Evolutionary conservation across 2,329 filamentous ascomycete species (phyloP), one percentile per base, ranked within the genome.

Genomic region (Ceratocystis colombiana): DNA sequence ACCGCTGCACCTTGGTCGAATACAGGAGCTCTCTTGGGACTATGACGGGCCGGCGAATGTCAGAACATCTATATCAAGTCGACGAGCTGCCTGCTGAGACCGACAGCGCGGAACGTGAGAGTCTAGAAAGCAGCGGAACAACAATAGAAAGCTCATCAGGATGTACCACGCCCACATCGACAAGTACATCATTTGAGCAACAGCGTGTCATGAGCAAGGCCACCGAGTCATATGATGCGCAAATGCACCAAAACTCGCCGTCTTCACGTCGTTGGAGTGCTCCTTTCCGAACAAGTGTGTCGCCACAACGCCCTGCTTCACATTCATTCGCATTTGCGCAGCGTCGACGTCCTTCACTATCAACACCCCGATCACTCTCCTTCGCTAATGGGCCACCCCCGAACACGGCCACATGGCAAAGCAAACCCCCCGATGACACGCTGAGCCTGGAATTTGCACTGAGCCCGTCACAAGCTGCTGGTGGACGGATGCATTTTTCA

Each of bases 241-340:
- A 45, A 41, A 41, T 55, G 33, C 46, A 25, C 28, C 28, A 12
- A 15, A 30, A 64, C 30, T n/a, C 48, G 7, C 59, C 62, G 22
- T 25, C 28, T 20, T 48, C 45, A 20, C 50, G 57, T 1, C 50
- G 61, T 33, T 62, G 55, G 7, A 61, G 65, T n/a, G 30, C 65
- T 4, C 61, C 61, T 6, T 66, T 66, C 59, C 65, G 65, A 3
- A 46, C 37, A 33, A 59, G 50, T 5, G 28, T 53, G 2, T 45
- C 41, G 25, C 44, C 61, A 20, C 61, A 63, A 45, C 46, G 61
- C 7, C 63, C 66, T 0, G 66, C 66, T 5, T 64, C 66, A 8
- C 66, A 68, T 33, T 68, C 66, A 2, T 68, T 68, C 59, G 66
- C 66, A 10, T 68, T 61, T 46, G 63, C 66, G 4, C 63, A 65